These are phyloP conservation scores for Sphagnum magellanicum DNA, from an alignment of 228 moss, liverwort and hornwort genomes.

Conservation along the genomic window DNA sequence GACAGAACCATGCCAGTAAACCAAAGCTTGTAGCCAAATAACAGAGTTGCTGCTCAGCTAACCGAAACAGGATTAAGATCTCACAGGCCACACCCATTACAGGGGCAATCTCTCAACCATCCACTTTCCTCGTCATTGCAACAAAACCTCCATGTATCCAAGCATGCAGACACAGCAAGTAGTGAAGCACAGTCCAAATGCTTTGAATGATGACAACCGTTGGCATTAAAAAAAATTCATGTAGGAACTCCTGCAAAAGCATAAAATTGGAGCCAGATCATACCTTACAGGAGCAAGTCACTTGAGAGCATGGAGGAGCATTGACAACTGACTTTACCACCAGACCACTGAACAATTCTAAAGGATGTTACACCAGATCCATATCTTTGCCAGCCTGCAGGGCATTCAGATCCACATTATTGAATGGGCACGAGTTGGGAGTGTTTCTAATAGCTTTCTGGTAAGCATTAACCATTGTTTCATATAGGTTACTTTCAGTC, in stretches of 20 bases:
- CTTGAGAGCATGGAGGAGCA: background rate
- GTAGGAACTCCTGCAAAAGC: background rate
- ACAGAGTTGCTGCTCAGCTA: conserved; percentile 1
- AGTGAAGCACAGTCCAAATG: no score
- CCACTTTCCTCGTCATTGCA: background rate
- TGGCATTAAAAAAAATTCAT: no score
- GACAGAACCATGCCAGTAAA: no score
- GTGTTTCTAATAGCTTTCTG: background rate
- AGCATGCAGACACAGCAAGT: background rate
- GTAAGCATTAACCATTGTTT: background rate
- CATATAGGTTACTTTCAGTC: background rate
- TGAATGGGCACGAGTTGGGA: background rate
- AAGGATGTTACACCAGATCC: background rate
- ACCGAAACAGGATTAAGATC: conserved; percentile 1
- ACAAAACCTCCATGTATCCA: background rate
- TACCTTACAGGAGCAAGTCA: background rate
- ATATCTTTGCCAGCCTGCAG: background rate
- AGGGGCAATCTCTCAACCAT: background rate
- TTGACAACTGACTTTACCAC: background rate
- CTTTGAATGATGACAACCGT: no score
- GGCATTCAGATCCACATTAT: background rate
- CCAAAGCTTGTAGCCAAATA: no score
- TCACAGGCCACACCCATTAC: background rate
- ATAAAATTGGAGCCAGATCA: background rate
- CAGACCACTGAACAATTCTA: background rate